phyloP scores from a whole-genome alignment of 805 yeast species.

The Saturnispora mendoncae region DNA sequence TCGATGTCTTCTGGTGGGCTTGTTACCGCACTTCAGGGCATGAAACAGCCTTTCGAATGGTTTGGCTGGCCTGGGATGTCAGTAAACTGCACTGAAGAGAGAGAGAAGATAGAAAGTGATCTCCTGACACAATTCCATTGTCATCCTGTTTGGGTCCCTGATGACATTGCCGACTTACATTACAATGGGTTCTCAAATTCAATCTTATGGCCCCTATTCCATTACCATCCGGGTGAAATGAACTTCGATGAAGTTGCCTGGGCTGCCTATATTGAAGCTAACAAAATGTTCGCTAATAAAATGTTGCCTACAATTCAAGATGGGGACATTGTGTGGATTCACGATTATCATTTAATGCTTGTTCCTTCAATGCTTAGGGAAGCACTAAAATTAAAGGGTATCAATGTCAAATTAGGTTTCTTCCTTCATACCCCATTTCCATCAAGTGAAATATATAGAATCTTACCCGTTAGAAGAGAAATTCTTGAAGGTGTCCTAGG shows the following conservation, averaged over 20 bases:
- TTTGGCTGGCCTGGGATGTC: constrained; percentile 97
- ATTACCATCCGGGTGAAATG: constrained; percentile 98
- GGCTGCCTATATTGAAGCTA: constrained; percentile 96
- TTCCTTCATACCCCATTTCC: constrained; percentile 98
- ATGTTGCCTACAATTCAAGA: constrained; percentile 64
- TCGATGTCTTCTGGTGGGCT: constrained; percentile 96
- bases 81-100: constrained; percentile 62
- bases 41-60: constrained; percentile 90
- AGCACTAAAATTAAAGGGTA: constrained; percentile 38
- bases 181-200: constrained; percentile 94
- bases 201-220: constrained; percentile 96
- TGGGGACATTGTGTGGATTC: constrained; percentile 92
- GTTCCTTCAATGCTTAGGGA: constrained; percentile 80
- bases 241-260: constrained; percentile 95
- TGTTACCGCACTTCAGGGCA: constrained; percentile 90
- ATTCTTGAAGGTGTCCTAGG: constrained; percentile 85
- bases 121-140: constrained; percentile 74
- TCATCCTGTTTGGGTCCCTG: constrained; percentile 79
- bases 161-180: constrained; percentile 88
- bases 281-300: constrained; percentile 66
- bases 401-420: constrained; percentile 75
- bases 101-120: constrained; percentile 58
- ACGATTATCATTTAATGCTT: constrained; percentile 94
- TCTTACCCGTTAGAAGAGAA: constrained; percentile 90
- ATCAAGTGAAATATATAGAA: constrained; percentile 89